These are phyloP conservation scores for Tolypocladium cylindrosporum DNA, from an alignment of 2,329 filamentous ascomycete species.

Conservation along the genomic window DNA sequence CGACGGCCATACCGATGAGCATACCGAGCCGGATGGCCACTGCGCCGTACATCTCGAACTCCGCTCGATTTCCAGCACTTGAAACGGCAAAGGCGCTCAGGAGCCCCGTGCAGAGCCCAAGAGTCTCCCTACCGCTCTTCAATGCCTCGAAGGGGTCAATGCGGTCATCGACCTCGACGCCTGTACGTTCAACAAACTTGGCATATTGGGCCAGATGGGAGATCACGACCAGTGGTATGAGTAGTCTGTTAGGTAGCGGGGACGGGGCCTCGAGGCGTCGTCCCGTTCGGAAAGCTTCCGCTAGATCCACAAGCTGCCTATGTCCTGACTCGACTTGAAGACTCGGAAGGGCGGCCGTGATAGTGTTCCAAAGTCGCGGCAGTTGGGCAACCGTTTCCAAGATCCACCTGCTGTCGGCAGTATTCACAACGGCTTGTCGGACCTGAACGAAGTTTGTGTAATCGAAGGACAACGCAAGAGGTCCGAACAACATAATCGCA, in stretches of 20 bases:
- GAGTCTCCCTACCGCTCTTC: constrained; percentile 2
- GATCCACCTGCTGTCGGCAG: background rate
- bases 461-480: constrained; percentile 1
- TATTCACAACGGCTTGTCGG: background rate
- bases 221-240: constrained; percentile 26
- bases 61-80: constrained; percentile 10
- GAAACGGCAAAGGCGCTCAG: constrained; percentile 27
- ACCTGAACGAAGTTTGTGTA: background rate
- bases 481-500: background rate
- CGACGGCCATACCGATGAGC: constrained; percentile 26
- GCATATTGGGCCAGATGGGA: constrained; percentile 25
- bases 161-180: background rate
- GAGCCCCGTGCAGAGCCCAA: constrained; percentile 29
- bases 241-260: constrained; percentile 18
- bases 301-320: background rate
- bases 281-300: background rate
- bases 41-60: constrained; percentile 24
- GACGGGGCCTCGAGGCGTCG: background rate
- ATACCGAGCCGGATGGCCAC: constrained; percentile 26
- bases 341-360: background rate
- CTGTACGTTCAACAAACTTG: background rate
- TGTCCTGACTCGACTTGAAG: background rate
- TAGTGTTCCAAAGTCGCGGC: background rate
- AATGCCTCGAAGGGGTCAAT: background rate
- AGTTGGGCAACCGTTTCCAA: background rate